These are phyloP conservation scores for Tylopilus sp. DNA, from an alignment of 768 basidiomycete species.

Conservation along the genomic window DNA sequence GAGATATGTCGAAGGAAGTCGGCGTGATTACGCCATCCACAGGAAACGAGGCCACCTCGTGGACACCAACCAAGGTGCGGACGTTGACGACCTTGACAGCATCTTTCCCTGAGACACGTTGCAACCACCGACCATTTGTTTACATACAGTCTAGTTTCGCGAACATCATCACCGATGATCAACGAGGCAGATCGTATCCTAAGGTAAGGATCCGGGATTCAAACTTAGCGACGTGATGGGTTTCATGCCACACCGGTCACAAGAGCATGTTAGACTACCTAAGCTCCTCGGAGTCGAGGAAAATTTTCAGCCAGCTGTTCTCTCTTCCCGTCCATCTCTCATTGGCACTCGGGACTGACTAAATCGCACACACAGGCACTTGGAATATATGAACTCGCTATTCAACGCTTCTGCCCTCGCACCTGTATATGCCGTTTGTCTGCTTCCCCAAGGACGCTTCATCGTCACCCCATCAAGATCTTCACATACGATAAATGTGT, in stretches of 20 bases:
- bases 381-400: neutral
- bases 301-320: conserved; percentile 3
- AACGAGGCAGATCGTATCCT: neutral
- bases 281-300: conserved; percentile 27
- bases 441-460: neutral
- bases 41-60: conserved; percentile 31
- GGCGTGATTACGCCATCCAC: conserved; percentile 22
- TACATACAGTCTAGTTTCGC: neutral
- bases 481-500: neutral
- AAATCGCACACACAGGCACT: neutral
- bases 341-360: neutral
- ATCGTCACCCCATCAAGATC: neutral
- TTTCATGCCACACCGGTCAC: conserved; percentile 21
- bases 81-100: neutral
- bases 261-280: conserved; percentile 32
- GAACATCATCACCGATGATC: neutral
- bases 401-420: no score
- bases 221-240: conserved; percentile 7
- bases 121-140: neutral
- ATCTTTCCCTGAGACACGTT: conserved; percentile 7
- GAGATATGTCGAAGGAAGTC: conserved; percentile 13
- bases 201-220: neutral
- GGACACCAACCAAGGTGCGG: conserved; percentile 10
- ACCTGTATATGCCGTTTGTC: no score
- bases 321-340: neutral